A percentile compares a stretch with the other conserved stretches of the same genome.
These are phyloP conservation scores for Suillus luteus DNA, from an alignment of 768 basidiomycete genomes.

Conservation along the genomic window DNA sequence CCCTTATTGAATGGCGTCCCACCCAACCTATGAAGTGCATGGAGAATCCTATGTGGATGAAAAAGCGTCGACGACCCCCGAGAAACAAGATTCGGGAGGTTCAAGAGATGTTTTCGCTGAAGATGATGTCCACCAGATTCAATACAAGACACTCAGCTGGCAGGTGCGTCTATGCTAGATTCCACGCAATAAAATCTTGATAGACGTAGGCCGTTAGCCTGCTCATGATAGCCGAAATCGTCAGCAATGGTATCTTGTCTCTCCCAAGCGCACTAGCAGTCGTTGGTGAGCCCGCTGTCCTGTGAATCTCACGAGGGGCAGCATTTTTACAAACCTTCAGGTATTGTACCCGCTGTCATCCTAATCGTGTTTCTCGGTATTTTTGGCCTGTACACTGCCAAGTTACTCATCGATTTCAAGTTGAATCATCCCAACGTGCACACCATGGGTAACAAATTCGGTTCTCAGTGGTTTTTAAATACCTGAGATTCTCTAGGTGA, in stretches of 20 bases:
- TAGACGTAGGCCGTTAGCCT: conserved; percentile 44
- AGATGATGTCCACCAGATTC: conserved; percentile 46
- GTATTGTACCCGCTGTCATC: conserved; percentile 52
- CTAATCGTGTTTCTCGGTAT: conserved; percentile 54
- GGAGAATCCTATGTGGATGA: neutral
- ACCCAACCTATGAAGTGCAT: conserved; percentile 9
- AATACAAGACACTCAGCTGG: conserved; percentile 56
- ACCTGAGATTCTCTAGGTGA: conserved; percentile 41
- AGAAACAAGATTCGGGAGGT: conserved; percentile 5
- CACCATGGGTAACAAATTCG: conserved; percentile 44
- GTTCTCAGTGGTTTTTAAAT: neutral
- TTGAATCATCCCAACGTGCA: conserved; percentile 56
- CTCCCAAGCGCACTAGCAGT: conserved; percentile 53
- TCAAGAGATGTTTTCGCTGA: conserved; percentile 46
- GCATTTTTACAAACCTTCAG: conserved; percentile 24
- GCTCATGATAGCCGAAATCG: conserved; percentile 60
- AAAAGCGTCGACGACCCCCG: neutral
- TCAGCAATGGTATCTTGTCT: conserved; percentile 58
- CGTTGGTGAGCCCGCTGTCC: conserved; percentile 39
- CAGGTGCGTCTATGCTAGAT: conserved; percentile 34
- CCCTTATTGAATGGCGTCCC: conserved; percentile 2
- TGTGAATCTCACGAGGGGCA: neutral
- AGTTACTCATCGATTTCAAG: conserved; percentile 58
- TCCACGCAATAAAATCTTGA: neutral
- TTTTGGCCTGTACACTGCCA: conserved; percentile 53